A percentile compares a stretch with the other conserved stretches of the same genome.
Evolutionary conservation across 2,329 filamentous ascomycete genomes (phyloP).

Genomic region (Penicillium thymicola): DNA sequence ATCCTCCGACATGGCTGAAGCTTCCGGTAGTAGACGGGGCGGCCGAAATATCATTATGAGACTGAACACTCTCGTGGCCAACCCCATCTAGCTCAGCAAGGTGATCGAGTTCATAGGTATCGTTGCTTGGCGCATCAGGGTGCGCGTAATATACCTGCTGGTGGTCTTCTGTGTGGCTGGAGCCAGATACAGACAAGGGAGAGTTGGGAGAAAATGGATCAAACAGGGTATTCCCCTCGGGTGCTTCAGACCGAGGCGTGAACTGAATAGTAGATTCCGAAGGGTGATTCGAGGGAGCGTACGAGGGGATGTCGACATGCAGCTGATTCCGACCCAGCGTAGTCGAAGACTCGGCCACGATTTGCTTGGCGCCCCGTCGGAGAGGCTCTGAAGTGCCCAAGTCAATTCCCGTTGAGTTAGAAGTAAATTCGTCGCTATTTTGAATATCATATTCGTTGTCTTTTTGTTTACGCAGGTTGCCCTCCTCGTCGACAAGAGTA

Average conservation of each 20-base stretch:
- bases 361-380: constrained; percentile 24
- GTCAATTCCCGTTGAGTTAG: constrained; percentile 41
- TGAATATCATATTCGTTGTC: constrained; percentile 9
- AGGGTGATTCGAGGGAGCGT: constrained; percentile 37
- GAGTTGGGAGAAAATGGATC: constrained; percentile 20
- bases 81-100: constrained; percentile 13
- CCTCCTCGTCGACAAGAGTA: constrained; percentile 44
- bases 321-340: constrained; percentile 20
- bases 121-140: constrained; percentile 23
- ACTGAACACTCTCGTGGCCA: constrained; percentile 7
- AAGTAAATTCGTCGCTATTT: constrained; percentile 15
- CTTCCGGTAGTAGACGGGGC: constrained; percentile 38
- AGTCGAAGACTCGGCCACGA: constrained; percentile 5
- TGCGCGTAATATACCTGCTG: constrained; percentile 35
- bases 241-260: constrained; percentile 46
- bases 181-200: constrained; percentile 19
- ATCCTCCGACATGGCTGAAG: constrained; percentile 37
- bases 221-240: constrained; percentile 26
- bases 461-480: constrained; percentile 27
- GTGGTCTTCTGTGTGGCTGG: constrained; percentile 35
- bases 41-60: constrained; percentile 29
- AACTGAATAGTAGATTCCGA: constrained; percentile 45
- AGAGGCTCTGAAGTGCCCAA: constrained; percentile 23
- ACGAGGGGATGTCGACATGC: constrained; percentile 30
- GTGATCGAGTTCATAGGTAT: constrained; percentile 16